Evolutionary conservation across 1,139 yeast species (phyloP), one percentile per base, ranked within the genome.

Genomic region (Pichia sp.): DNA sequence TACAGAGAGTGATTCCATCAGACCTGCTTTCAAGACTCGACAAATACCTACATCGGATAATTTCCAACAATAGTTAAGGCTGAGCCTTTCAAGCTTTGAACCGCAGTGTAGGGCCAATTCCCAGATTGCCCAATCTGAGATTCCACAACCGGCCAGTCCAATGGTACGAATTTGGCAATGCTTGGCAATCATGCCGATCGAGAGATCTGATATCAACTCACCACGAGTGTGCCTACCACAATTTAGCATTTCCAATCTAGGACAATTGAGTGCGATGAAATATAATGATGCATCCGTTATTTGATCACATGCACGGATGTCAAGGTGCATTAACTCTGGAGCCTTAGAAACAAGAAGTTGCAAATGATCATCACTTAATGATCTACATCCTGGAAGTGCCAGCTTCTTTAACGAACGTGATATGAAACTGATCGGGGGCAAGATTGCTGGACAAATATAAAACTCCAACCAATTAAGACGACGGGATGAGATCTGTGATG

Each of bases 71-170:
- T 85, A 84, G 70, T 92, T 92, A 48, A 92, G 69, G 12, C 96
- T 87, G 42, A 92, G 73, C 54, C 97, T 76, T 63, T 83, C 83
- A 6, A 92, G 66, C 4, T 72, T 64, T 2, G 67, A 66, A 40
- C 88, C 86, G 56, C 87, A 78, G 58, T 75, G 70, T 29, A 78
- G 69, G 0, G 93, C 93, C 48, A 91, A 72, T 64, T 87, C 93
- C 95, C 96, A 89, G 30, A 92, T 72, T 6, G 87, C 76, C 49
- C 82, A 77, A 71, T 92, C 97, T 20, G 87, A 81, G 31, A 92
- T 77, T 54, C 80, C 75, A 68, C 97, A 89, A 7, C 98, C 98
- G 0, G 98, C 97, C 16, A 90, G 72, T 0, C 98, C 98, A 49
- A 92, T 74, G 0, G 97, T 91, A 50, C 75, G 75, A 46, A 91